Evolutionary conservation across 2,329 filamentous ascomycete species (phyloP).

Genomic region (Beauveria pseudobassiana): DNA sequence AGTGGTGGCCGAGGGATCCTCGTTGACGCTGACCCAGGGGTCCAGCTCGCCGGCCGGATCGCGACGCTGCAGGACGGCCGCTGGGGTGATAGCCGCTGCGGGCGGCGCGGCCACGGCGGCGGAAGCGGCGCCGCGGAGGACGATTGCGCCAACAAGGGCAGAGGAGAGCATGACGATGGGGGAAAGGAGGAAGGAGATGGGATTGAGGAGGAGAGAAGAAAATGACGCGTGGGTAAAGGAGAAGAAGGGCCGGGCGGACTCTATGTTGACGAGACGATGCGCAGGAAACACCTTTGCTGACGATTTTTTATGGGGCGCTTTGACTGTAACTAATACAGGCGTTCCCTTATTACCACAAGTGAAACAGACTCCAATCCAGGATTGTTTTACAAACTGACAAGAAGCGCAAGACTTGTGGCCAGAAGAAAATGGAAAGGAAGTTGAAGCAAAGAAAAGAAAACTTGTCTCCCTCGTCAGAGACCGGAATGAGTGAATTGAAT

Average conservation of each 20-base stretch:
- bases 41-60: conserved; percentile 29
- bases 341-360: not conserved
- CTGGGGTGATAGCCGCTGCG: not conserved
- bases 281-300: not conserved
- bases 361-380: not conserved
- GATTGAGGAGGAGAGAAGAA: not conserved
- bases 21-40: conserved; percentile 45
- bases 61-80: conserved; percentile 14
- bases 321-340: not conserved
- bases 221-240: not conserved
- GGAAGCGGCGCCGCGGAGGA: not conserved
- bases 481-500: not conserved
- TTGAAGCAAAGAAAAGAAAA: not conserved
- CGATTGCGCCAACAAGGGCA: not conserved
- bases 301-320: conserved; percentile 6
- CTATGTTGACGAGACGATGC: not conserved
- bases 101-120: not conserved
- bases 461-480: not conserved
- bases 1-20: conserved; percentile 39
- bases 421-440: too few species aligned
- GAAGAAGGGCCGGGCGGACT: not conserved
- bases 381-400: not conserved
- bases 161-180: conserved; percentile 6
- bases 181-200: not conserved
- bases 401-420: too few species aligned